Evolutionary conservation across 805 yeast genomes (phyloP), one percentile per base, ranked within the genome.

Genomic region (Candida quercuum): DNA sequence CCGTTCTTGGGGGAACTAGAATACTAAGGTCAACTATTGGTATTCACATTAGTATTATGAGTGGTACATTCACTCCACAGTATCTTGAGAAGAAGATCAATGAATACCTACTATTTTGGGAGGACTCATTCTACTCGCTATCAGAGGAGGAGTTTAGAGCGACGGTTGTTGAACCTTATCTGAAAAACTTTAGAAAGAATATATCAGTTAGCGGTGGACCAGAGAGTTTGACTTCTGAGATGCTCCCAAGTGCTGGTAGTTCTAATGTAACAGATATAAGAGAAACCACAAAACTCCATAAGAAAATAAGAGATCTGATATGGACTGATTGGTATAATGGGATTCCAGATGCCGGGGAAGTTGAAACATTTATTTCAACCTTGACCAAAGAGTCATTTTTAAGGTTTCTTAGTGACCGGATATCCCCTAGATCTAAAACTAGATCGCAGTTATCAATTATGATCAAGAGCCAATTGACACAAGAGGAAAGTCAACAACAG

Each of bases 1-100:
- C 70, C 5, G 75, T 80, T 0, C 46, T 70, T n/a, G 73, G 79
- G 16, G 87, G 87, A 0, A 38, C 69, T 19, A 59, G 84, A 41
- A 47, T 71, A 1, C 54, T 75, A 21, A 61, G 78, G 37, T 64
- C 67, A 17, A 71, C 79, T 0, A 55, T 72, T 23, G 91, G 91
- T 1, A 41, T 81, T 4, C 81, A 76, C 47, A 57, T 83, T 10
- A 63, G 74, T 1, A 56, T 80, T 0, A 71, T 78, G 66, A 77
- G 86, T 43, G 69, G 72, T 13, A 59, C 58, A 2, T 63, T 63
- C 37, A 40, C 60, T 0, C 71, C 80, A 2, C 49, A 49, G 1
- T 59, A 56, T 9, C 42, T 82, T 7, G 69, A 69, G 27, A 35
- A 38, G 0, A 69, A 70, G 36, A 66, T 81, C 18, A 72, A 79